These are phyloP conservation scores for Geosiphon pyriformis DNA, from an alignment of 192 early-diverging fungal species.

Conservation along the genomic window DNA sequence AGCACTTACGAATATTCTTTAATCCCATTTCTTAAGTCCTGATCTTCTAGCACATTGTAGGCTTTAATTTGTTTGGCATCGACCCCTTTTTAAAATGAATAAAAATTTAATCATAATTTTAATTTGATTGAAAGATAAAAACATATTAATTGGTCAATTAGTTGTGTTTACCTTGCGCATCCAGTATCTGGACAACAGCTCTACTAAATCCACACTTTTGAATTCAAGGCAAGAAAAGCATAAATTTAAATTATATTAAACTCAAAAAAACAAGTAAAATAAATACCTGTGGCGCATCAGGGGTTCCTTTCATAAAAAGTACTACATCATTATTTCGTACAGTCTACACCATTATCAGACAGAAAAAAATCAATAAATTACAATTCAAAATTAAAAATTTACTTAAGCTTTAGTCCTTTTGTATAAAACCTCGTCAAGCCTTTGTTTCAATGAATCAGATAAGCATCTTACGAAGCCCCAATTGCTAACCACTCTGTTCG, in stretches of 20 bases:
- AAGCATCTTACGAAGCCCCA: too few species aligned
- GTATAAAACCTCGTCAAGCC: neutral
- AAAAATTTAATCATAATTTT: constrained; percentile 1
- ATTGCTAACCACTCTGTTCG: too few species aligned
- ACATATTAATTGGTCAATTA: too few species aligned
- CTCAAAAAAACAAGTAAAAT: neutral
- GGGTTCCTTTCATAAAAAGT: constrained; percentile 97
- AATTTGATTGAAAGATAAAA: too few species aligned
- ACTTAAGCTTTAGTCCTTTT: neutral
- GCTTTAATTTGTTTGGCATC: constrained; percentile 56
- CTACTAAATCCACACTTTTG: constrained; percentile 85
- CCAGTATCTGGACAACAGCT: constrained; percentile 88
- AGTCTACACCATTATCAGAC: neutral
- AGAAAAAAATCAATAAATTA: neutral
- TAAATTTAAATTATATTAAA: neutral
- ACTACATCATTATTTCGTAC: constrained; percentile 39
- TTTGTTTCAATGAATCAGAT: neutral
- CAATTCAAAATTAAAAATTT: neutral
- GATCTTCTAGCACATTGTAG: constrained; percentile 84
- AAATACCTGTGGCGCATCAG: constrained; percentile 76
- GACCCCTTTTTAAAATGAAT: constrained; percentile 50
- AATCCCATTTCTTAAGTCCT: constrained; percentile 85
- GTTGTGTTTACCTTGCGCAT: constrained; percentile 65
- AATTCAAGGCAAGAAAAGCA: neutral
- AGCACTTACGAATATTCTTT: constrained; percentile 78